Percentiles rank a stretch among this genome's conserved stretches.
phyloP scores from a whole-genome alignment of 169 alveolate species.

The Plasmodium fragile region DNA sequence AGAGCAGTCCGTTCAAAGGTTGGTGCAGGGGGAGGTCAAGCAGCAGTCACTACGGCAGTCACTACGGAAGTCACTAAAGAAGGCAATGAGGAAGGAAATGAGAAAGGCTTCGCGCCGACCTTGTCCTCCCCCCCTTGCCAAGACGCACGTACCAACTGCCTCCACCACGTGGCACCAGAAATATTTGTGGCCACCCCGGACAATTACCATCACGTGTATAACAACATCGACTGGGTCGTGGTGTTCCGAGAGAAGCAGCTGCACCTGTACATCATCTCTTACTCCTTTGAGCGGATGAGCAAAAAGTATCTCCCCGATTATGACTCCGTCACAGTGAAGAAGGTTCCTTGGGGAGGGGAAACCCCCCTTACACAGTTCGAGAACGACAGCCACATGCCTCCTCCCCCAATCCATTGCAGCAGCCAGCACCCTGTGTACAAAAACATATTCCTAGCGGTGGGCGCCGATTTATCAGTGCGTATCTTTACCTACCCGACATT shows the following conservation, averaged over 20 bases:
- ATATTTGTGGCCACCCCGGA: constrained; percentile 65
- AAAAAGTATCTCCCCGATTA: constrained; percentile 18
- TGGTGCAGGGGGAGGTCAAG: neutral
- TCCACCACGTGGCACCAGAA: neutral
- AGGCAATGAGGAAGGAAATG: neutral
- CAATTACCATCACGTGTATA: constrained; percentile 49
- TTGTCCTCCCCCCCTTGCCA: neutral
- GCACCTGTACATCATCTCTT: constrained; percentile 16
- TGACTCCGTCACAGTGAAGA: constrained; percentile 10
- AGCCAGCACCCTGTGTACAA: constrained; percentile 45
- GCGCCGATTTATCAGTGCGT: neutral
- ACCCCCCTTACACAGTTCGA: neutral
- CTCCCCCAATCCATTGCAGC: neutral
- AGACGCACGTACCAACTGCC: neutral
- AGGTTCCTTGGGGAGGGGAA: neutral
- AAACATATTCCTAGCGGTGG: constrained; percentile 35
- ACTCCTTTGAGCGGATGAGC: constrained; percentile 7
- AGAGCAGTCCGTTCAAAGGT: neutral
- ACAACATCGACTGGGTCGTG: constrained; percentile 47
- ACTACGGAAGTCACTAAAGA: neutral
- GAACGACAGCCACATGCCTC: neutral
- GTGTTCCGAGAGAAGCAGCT: neutral
- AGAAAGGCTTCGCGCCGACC: no score
- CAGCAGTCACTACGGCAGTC: no score
- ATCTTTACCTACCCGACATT: constrained; percentile 48